Percentiles rank a stretch among this genome's conserved stretches.
These are phyloP conservation scores for Auricularia auricula-judae DNA, from an alignment of 768 basidiomycete species.

Conservation along the genomic window DNA sequence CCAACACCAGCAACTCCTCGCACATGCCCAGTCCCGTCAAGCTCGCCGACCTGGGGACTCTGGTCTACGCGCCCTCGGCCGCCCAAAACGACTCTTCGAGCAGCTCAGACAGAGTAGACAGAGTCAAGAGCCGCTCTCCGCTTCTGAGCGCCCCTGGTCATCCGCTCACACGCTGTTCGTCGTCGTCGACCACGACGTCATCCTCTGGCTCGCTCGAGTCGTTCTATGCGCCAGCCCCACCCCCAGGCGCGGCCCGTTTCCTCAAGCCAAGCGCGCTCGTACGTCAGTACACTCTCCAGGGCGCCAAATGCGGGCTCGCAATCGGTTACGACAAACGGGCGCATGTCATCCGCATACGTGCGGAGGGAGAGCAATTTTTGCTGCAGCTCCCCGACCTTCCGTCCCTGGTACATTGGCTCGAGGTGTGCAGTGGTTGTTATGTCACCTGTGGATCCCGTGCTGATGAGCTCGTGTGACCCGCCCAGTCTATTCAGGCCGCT, in stretches of 20 bases:
- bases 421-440: background rate
- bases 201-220: background rate
- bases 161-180: background rate
- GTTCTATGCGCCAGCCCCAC: background rate
- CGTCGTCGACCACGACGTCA: background rate
- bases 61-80: background rate
- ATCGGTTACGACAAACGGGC: slow-evolving; percentile 90
- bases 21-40: background rate
- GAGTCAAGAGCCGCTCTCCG: background rate
- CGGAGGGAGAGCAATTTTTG: slow-evolving; percentile 95
- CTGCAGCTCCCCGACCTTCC: slow-evolving; percentile 77
- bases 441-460: background rate
- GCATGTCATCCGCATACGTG: slow-evolving; percentile 84
- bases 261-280: slow-evolving; percentile 33
- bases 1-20: background rate
- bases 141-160: background rate
- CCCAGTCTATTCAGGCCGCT: slow-evolving; percentile 77
- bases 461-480: background rate
- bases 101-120: background rate
- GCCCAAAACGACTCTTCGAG: background rate
- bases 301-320: slow-evolving; percentile 88
- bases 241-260: background rate
- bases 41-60: background rate
- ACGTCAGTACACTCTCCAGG: slow-evolving; percentile 71
- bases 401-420: slow-evolving; percentile 49